Evolutionary conservation across 2,329 filamentous ascomycete genomes (phyloP), one percentile per base, ranked within the genome.

Genomic region (Aspergillus aculeatus): DNA sequence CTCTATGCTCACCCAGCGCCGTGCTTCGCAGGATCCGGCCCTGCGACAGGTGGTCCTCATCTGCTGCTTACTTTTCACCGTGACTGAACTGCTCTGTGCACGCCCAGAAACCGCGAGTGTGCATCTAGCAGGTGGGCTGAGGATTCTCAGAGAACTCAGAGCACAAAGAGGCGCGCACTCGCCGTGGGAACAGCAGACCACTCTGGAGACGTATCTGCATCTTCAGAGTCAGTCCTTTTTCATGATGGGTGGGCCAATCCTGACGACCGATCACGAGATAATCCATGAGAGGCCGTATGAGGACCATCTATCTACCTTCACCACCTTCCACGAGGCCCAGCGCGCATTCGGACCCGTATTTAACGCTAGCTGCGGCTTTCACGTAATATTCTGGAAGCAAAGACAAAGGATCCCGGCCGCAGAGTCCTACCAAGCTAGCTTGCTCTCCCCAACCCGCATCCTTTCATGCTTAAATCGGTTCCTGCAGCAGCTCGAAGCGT

Each of bases 21-120:
- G 47, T 3, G n/a, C 32, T 16, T 63, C 61, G 4, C 38, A 61
- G 5, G 58, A 63, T 24, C 61, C 61, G 2, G 32, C 51, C n/a
- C 24, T 60, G 11, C 49, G 41, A 6, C 44, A 56, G 24, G 38
- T 61, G 5, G 44, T 44, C 14, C 47, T 63, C 32, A 2, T 58
- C 6, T 63, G 58, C 49, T 61, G 61, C 38, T 6, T 63, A 26
- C 31, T 63, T 1, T 63, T 61, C 48, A 44, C 38, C 6, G 14
- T 44, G 14, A 19, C 38, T 14, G 38, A 44, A 16, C 38, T 44
- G 14, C 38, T 44, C 38, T 44, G 16, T 19, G 38, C 16, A 19
- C 38, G 38, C 7, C 38, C 38, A 7, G 38, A 16, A 4, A 19
- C 38, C 5, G 38, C 38, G 16, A 44, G 38, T 16, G 38, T 44